Evolutionary conservation across 371 early-diverging fungal genomes (phyloP).

Genomic region (Lichtheimia hyalospora): DNA sequence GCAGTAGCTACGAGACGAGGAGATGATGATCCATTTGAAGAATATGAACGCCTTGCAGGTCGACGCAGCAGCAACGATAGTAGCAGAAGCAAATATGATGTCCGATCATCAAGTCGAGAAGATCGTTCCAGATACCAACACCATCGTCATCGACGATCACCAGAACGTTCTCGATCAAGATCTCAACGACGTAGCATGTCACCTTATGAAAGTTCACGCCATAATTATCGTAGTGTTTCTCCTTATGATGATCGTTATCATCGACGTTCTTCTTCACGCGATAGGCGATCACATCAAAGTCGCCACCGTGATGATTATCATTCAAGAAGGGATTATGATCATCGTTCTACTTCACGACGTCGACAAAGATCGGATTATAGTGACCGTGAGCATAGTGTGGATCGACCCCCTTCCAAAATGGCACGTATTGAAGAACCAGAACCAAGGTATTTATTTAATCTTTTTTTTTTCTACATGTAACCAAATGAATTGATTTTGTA

Average conservation of each 20-base stretch:
- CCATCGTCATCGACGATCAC: background rate
- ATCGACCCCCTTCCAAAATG: background rate
- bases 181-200: conserved; percentile 1
- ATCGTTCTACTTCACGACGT: background rate
- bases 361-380: background rate
- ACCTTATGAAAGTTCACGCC: no score
- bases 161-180: conserved; percentile 1
- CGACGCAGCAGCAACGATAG: background rate
- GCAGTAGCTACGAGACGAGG: conserved; percentile 7
- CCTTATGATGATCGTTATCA: background rate
- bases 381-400: background rate
- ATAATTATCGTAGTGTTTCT: no score
- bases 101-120: no score
- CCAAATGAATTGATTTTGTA: no score
- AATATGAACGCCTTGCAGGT: conserved; percentile 36
- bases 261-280: background rate
- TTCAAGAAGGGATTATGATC: no score
- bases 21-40: conserved; percentile 42
- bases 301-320: no score
- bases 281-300: background rate
- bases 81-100: no score
- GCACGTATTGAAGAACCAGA: background rate
- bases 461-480: no score
- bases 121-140: conserved; percentile 2
- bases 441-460: background rate